Conservation (phyloP, 2,329 filamentous ascomycete genomes). For the Dendryphion nanum region DNA sequence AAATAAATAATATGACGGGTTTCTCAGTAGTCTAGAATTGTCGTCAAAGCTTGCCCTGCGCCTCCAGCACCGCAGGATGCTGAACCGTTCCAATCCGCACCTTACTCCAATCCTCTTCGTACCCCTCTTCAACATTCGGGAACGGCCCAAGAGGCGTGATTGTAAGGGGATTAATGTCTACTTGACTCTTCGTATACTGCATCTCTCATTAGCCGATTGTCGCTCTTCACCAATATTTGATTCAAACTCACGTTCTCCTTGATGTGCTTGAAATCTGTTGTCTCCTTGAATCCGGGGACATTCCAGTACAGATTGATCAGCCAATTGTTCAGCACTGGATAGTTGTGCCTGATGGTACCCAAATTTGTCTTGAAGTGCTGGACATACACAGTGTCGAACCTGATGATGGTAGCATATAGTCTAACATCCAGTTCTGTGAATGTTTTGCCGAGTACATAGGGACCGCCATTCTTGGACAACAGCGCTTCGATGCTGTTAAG, state of each 20-base stretch:
- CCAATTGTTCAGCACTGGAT: conserved; percentile 62
- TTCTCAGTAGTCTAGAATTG: no score
- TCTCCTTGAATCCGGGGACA: conserved; percentile 54
- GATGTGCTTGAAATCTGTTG: conserved; percentile 65
- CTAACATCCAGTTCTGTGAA: conserved; percentile 62
- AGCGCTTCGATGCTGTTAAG: conserved; percentile 59
- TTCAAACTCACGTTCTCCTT: conserved; percentile 57
- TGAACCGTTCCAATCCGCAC: conserved; percentile 49
- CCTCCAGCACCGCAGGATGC: conserved; percentile 40
- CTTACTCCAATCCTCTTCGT: conserved; percentile 50
- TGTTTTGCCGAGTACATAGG: conserved; percentile 55
- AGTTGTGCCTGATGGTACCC: conserved; percentile 59
- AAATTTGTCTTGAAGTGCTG: conserved; percentile 68
- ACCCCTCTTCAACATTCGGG: conserved; percentile 56
- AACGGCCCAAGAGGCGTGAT: conserved; percentile 64
- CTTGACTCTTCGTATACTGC: conserved; percentile 59
- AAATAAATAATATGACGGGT: no score
- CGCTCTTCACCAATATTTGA: background rate
- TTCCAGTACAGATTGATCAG: conserved; percentile 60
- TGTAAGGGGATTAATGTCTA: conserved; percentile 58
- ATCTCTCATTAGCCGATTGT: background rate
- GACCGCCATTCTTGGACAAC: conserved; percentile 47
- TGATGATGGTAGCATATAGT: conserved; percentile 57
- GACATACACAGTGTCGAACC: conserved; percentile 61
- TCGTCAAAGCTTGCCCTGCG: conserved; percentile 8